Evolutionary conservation across 805 yeast species (phyloP).

Genomic region (Wickerhamomyces hampshirensis): DNA sequence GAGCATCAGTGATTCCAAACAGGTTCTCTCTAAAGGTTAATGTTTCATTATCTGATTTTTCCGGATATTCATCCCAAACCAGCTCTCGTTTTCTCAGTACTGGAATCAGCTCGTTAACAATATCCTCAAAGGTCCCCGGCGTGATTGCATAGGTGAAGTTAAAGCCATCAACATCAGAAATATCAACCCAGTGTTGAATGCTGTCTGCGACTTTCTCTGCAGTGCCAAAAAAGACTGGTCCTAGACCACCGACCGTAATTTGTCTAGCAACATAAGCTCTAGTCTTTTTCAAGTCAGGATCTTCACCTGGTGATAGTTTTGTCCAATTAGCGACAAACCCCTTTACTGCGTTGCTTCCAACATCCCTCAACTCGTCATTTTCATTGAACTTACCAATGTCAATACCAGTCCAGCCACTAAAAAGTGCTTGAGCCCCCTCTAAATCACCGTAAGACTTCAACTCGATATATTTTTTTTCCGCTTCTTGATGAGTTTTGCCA

Average conservation of each 20-base stretch:
- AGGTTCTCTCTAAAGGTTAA: slow-evolving; percentile 22
- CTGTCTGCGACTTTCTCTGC: slow-evolving; percentile 32
- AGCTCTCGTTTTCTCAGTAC: slow-evolving; percentile 32
- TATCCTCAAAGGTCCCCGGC: slow-evolving; percentile 33
- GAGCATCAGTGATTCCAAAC: slow-evolving; percentile 7
- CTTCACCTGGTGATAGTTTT: slow-evolving; percentile 21
- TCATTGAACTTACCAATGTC: slow-evolving; percentile 30
- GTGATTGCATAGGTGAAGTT: too few relatives aligned
- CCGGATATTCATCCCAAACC: too few relatives aligned
- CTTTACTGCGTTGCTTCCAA: slow-evolving; percentile 17
- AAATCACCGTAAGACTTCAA: slow-evolving; percentile 31
- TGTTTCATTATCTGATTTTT: too few relatives aligned
- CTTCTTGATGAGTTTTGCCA: slow-evolving; percentile 35
- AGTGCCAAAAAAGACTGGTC: slow-evolving; percentile 25
- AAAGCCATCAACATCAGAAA: slow-evolving; percentile 40
- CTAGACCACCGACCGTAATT: too few relatives aligned
- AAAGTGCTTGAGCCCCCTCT: slow-evolving; percentile 37
- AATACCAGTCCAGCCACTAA: slow-evolving; percentile 39
- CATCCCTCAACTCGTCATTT: slow-evolving; percentile 31
- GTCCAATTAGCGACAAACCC: slow-evolving; percentile 19
- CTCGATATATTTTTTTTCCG: slow-evolving; percentile 30
- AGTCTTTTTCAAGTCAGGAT: slow-evolving; percentile 13
- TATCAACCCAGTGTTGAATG: slow-evolving; percentile 35
- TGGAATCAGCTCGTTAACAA: slow-evolving; percentile 34
- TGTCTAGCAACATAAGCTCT: slow-evolving; percentile 24